Evolutionary conservation across 1,284 basidiomycete species (phyloP).

Genomic region (Vanrija sp.): DNA sequence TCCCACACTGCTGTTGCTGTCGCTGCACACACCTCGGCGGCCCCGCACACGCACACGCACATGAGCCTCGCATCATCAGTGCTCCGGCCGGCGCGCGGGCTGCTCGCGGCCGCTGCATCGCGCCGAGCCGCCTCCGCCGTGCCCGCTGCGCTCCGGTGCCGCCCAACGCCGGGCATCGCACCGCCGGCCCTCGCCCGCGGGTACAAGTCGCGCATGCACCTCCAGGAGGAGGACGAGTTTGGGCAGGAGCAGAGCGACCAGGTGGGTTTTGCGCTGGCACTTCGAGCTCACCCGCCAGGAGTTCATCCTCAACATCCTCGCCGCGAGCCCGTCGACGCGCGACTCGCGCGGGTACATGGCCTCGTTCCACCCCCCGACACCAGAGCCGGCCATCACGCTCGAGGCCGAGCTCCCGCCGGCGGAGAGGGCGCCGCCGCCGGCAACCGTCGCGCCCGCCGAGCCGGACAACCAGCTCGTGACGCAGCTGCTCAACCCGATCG

Average conservation of each 20-base stretch:
- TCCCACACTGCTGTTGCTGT: too few species aligned
- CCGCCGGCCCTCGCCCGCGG: background rate
- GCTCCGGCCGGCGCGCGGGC: too few species aligned
- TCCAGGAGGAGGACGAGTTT: slow-evolving; percentile 9
- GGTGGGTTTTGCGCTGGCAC: slow-evolving; percentile 1
- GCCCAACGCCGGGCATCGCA: too few species aligned
- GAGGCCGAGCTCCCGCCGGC: slow-evolving; percentile 19
- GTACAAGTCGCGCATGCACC: slow-evolving; percentile 9
- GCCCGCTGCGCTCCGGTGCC: background rate
- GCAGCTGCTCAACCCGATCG: slow-evolving; percentile 77
- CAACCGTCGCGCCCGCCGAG: slow-evolving; percentile 28
- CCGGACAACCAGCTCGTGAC: slow-evolving; percentile 60
- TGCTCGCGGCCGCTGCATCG: background rate
- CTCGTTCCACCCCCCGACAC: slow-evolving; percentile 62
- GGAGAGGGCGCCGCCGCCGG: slow-evolving; percentile 12
- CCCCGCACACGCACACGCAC: too few species aligned
- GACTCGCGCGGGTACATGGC: slow-evolving; percentile 87
- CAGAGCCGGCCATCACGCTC: slow-evolving; percentile 18
- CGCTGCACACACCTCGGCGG: too few species aligned
- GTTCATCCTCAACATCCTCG: slow-evolving; percentile 91
- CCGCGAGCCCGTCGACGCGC: slow-evolving; percentile 84
- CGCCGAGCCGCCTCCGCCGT: background rate
- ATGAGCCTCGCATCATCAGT: too few species aligned
- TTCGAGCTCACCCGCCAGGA: slow-evolving; percentile 58
- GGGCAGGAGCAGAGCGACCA: slow-evolving; percentile 4